These are phyloP conservation scores for Skeletonema potamos DNA, from an alignment of 108 stramenopile species.

Conservation along the genomic window DNA sequence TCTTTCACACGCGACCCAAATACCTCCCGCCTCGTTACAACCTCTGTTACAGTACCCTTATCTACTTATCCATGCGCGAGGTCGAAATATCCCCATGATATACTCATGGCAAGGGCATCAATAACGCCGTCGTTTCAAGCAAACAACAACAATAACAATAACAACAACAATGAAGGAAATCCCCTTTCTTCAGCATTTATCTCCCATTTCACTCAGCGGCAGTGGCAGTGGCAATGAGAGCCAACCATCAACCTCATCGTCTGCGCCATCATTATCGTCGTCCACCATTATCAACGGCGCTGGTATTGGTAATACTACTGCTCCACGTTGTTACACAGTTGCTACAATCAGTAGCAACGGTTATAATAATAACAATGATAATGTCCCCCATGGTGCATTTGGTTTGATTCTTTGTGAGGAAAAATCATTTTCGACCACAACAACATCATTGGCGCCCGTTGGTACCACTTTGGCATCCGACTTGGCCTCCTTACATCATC, in stretches of 20 bases:
- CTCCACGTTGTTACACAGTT: not conserved
- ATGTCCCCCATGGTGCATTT: not conserved
- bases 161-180: constrained; percentile 7
- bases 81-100: no score
- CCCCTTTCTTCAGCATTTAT: not conserved
- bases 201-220: not conserved
- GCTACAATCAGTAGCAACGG: not conserved
- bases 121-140: not conserved
- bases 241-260: no score
- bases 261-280: no score
- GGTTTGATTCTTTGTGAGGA: not conserved
- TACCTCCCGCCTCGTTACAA: no score
- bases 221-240: not conserved
- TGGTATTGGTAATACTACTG: not conserved
- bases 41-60: no score
- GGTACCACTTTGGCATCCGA: not conserved
- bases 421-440: not conserved
- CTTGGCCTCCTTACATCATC: not conserved
- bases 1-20: no score
- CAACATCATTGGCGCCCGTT: not conserved
- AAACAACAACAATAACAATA: not conserved
- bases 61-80: no score
- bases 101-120: not conserved
- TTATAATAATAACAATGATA: not conserved
- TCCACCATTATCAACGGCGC: not conserved